Evolutionary conservation across 208 protist species (phyloP).

Genomic region (Kentomonas sorsogonicus): DNA sequence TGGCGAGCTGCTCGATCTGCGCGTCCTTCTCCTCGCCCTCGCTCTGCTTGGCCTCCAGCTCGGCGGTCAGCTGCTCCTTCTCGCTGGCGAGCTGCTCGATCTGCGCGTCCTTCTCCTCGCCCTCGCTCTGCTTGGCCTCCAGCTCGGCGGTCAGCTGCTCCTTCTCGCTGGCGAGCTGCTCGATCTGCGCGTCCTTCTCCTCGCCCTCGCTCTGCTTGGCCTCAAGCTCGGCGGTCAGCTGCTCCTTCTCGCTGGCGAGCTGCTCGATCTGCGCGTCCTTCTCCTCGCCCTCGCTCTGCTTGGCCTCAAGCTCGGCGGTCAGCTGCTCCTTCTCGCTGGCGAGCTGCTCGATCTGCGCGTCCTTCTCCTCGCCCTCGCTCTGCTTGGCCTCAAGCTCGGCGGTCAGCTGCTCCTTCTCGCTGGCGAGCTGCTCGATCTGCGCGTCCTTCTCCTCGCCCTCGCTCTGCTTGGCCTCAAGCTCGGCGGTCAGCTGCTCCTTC

Average conservation of each 20-base stretch:
- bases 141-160: neutral
- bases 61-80: slow-evolving; percentile 6
- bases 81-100: neutral
- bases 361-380: neutral
- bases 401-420: neutral
- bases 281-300: neutral
- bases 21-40: slow-evolving; percentile 16
- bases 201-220: neutral
- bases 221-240: neutral
- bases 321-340: neutral
- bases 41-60: slow-evolving; percentile 14
- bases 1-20: neutral
- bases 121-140: neutral
- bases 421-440: neutral
- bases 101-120: slow-evolving; percentile 1
- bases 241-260: neutral
- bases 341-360: neutral
- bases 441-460: neutral
- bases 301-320: neutral
- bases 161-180: no score
- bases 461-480: neutral
- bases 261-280: neutral
- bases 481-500: neutral
- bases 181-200: neutral
- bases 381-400: neutral